phyloP scores from a whole-genome alignment of 2,329 filamentous ascomycete genomes.

The Blastomyces silverae region DNA sequence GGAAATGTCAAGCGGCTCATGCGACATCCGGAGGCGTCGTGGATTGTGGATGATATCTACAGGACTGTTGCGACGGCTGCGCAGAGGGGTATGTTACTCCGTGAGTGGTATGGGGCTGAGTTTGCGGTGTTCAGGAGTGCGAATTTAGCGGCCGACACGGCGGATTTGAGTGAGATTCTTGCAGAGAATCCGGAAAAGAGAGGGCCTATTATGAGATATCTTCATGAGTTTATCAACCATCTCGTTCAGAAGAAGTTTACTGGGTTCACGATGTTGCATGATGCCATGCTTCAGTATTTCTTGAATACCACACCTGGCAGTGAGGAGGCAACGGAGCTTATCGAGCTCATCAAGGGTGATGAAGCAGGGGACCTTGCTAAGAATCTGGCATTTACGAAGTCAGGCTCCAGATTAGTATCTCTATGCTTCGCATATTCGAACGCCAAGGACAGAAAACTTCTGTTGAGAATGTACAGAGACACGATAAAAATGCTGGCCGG shows the following conservation, averaged over 20 bases:
- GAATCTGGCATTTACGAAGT: conserved; percentile 92
- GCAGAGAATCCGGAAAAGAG: conserved; percentile 76
- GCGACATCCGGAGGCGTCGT: conserved; percentile 91
- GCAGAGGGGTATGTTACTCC: conserved; percentile 76
- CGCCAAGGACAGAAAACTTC: conserved; percentile 86
- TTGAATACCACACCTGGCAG: conserved; percentile 68
- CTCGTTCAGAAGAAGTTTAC: conserved; percentile 95
- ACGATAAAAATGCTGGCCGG: conserved; percentile 77
- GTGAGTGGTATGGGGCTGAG: conserved; percentile 95
- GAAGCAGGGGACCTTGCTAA: conserved; percentile 84
- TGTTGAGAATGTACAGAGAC: conserved; percentile 85
- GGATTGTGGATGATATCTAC: conserved; percentile 97
- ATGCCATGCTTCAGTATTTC: conserved; percentile 97
- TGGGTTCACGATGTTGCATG: conserved; percentile 95
- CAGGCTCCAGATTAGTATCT: conserved; percentile 73
- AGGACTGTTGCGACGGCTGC: conserved; percentile 75
- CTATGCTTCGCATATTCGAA: conserved; percentile 74
- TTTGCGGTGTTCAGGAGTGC: conserved; percentile 70
- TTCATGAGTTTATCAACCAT: conserved; percentile 81
- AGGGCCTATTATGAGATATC: conserved; percentile 73
- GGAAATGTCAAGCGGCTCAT: conserved; percentile 88
- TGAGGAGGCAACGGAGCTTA: conserved; percentile 76
- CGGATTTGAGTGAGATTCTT: conserved; percentile 62
- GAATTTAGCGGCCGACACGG: conserved; percentile 45
- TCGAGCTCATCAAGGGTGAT: conserved; percentile 86